Evolutionary conservation across 257 asterid genomes (phyloP).

Genomic region (Solanum tarijense): DNA sequence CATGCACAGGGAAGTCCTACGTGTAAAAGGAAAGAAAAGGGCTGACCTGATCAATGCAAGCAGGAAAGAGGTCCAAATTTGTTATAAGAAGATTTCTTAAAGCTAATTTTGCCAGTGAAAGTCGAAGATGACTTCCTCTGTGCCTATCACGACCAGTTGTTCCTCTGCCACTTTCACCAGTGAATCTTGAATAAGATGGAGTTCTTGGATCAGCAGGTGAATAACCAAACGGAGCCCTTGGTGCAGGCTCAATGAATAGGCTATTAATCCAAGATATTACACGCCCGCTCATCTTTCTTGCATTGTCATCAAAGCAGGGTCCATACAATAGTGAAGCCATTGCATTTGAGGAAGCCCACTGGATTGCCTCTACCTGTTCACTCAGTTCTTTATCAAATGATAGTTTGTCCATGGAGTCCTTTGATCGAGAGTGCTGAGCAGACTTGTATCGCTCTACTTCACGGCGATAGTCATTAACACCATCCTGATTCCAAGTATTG

Average conservation of each 20-base stretch:
- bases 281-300: constrained; percentile 99
- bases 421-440: constrained; percentile 86
- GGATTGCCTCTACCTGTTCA: constrained; percentile 98
- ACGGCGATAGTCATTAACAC: constrained; percentile 86
- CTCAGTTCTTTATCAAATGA: constrained; percentile 89
- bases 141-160: constrained; percentile 84
- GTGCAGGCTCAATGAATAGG: constrained; percentile 94
- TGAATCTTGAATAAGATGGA: constrained; percentile 72
- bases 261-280: constrained; percentile 98
- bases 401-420: constrained; percentile 85
- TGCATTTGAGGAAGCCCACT: constrained; percentile 99
- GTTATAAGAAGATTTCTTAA: constrained; percentile 90
- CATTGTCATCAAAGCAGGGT: constrained; percentile 96
- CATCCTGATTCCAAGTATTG: constrained; percentile 85
- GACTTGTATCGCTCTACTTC: constrained; percentile 98
- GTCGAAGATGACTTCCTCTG: constrained; percentile 90
- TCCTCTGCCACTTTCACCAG: constrained; percentile 83
- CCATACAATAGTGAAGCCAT: constrained; percentile 97
- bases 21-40: background rate
- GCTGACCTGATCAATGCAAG: constrained; percentile 93
- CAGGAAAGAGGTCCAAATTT: constrained; percentile 95
- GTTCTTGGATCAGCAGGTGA: constrained; percentile 99
- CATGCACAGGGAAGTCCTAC: background rate
- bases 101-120: constrained; percentile 88
- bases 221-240: constrained; percentile 93